phyloP scores from a whole-genome alignment of 208 protist genomes.

The Crithidia brevicula region DNA sequence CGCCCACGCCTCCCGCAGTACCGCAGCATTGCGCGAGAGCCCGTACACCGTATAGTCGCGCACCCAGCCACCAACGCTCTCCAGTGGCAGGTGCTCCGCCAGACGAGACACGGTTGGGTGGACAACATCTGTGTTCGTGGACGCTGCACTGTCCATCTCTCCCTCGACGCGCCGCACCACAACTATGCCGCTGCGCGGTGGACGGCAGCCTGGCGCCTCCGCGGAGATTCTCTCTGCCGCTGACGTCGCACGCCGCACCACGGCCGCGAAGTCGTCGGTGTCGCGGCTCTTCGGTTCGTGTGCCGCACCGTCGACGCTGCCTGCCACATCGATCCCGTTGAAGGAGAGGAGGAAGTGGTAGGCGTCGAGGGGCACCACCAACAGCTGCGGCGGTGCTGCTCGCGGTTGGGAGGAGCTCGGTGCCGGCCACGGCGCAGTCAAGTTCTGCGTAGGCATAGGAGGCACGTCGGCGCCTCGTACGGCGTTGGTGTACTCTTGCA shows the following conservation, averaged over 20 bases:
- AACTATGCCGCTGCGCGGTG: constrained; percentile 22
- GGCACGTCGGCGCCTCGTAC: constrained; percentile 2
- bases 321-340: constrained; percentile 2
- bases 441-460: neutral
- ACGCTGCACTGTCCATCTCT: constrained; percentile 4
- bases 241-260: neutral
- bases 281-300: neutral
- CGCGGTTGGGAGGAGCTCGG: neutral
- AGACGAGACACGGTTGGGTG: constrained; percentile 28
- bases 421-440: neutral
- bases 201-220: constrained; percentile 13
- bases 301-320: neutral
- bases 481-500: neutral
- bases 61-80: constrained; percentile 35
- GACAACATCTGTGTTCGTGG: neutral
- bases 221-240: constrained; percentile 18
- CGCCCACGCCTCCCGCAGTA: constrained; percentile 32
- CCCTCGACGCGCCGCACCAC: constrained; percentile 32
- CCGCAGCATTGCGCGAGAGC: constrained; percentile 29
- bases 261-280: neutral
- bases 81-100: constrained; percentile 28
- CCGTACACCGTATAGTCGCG: constrained; percentile 49
- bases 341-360: constrained; percentile 34
- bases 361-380: constrained; percentile 28
- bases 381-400: constrained; percentile 2